phyloP scores from a whole-genome alignment of 768 basidiomycete species.

The Boletus subcaerulescens region DNA sequence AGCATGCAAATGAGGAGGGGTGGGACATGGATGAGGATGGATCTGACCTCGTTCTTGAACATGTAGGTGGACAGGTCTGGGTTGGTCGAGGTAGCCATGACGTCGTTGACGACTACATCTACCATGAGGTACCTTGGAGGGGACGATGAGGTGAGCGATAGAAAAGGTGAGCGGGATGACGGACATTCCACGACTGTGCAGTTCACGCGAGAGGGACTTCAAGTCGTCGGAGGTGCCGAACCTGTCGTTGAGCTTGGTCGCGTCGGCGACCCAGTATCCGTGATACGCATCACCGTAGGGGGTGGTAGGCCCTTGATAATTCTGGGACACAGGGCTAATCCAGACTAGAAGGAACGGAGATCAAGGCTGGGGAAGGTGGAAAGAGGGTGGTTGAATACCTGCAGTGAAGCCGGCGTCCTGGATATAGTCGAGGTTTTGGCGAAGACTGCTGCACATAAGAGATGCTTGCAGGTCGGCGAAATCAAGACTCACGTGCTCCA shows the following conservation, averaged over 20 bases:
- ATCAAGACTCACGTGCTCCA: constrained; percentile 9
- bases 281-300: constrained; percentile 83
- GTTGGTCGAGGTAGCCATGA: constrained; percentile 63
- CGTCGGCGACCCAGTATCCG: constrained; percentile 80
- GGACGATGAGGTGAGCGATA: background rate
- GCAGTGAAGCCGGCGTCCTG: constrained; percentile 81
- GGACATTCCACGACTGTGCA: constrained; percentile 73
- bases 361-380: background rate
- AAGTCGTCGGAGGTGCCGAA: constrained; percentile 77
- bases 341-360: constrained; percentile 48
- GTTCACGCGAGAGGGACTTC: constrained; percentile 57
- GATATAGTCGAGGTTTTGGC: constrained; percentile 80
- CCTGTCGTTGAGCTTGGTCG: constrained; percentile 59
- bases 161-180: constrained; percentile 12
- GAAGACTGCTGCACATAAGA: constrained; percentile 41
- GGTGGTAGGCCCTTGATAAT: constrained; percentile 67
- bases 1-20: constrained; percentile 4
- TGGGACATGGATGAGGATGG: background rate
- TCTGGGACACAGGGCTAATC: constrained; percentile 81
- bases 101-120: constrained; percentile 83
- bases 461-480: background rate
- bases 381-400: constrained; percentile 31
- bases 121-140: constrained; percentile 70
- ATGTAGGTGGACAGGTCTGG: constrained; percentile 66
- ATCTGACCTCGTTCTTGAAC: constrained; percentile 59